Conservation (phyloP, 176 grass and related monocot species). For the Juncus effusus region DNA sequence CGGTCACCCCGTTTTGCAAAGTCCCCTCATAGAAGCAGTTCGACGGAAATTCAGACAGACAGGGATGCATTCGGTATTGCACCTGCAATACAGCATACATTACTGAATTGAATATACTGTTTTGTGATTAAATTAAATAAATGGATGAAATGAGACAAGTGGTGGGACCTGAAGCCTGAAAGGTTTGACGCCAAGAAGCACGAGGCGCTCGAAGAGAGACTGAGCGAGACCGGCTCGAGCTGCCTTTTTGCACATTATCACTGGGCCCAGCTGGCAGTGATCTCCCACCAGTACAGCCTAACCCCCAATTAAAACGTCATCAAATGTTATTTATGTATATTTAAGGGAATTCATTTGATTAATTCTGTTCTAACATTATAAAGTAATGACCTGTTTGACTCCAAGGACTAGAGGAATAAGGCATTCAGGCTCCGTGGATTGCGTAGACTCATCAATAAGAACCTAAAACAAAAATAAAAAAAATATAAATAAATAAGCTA, state of each 20-base stretch:
- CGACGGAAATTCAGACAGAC: constrained; percentile 92
- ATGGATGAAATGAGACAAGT: constrained; percentile 30
- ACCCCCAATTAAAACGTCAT: not conserved
- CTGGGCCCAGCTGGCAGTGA: constrained; percentile 96
- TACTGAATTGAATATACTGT: not conserved
- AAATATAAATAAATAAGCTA: constrained; percentile 4
- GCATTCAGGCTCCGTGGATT: constrained; percentile 90
- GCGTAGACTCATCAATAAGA: constrained; percentile 99
- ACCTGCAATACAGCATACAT: constrained; percentile 45
- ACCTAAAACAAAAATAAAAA: constrained; percentile 49
- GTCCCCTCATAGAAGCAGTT: constrained; percentile 99
- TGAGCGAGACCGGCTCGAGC: constrained; percentile 91
- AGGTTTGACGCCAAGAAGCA: constrained; percentile 94
- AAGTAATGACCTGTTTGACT: constrained; percentile 76
- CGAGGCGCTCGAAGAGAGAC: constrained; percentile 95
- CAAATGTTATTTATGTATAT: not conserved
- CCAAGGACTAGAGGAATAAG: constrained; percentile 97
- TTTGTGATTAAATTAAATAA: constrained; percentile 31
- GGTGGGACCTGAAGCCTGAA: constrained; percentile 88
- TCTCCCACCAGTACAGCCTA: constrained; percentile 99
- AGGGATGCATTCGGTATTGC: constrained; percentile 99
- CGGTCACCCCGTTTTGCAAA: constrained; percentile 96
- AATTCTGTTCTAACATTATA: not conserved
- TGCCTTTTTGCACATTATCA: constrained; percentile 99
- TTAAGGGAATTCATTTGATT: not conserved